phyloP scores from a whole-genome alignment of 2,329 filamentous ascomycete species.

The Cladosporium phlei region DNA sequence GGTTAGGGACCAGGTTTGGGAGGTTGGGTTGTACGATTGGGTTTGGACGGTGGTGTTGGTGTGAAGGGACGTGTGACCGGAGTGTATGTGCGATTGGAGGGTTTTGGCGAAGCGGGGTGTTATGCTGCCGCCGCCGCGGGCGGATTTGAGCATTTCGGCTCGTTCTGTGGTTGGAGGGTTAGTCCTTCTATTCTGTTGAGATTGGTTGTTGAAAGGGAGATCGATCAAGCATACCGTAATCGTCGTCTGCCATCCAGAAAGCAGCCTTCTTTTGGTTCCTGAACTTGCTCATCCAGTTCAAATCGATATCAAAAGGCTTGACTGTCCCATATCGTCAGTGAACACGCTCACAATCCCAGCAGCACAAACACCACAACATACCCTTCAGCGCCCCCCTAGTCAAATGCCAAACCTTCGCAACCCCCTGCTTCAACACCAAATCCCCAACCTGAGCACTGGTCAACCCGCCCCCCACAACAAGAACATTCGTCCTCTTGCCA shows the following conservation, averaged over 20 bases:
- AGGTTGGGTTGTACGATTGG: conserved; percentile 46
- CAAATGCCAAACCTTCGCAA: conserved; percentile 64
- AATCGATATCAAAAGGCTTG: conserved; percentile 73
- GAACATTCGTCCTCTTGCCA: conserved; percentile 53
- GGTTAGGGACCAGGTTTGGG: conserved; percentile 48
- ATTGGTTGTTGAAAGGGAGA: not conserved
- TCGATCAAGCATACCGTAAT: conserved; percentile 52
- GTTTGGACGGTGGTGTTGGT: conserved; percentile 54
- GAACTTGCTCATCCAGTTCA: conserved; percentile 79
- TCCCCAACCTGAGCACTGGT: conserved; percentile 72
- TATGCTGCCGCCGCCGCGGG: conserved; percentile 71
- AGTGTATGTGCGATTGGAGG: conserved; percentile 56
- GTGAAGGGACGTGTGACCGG: conserved; percentile 51
- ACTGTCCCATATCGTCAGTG: conserved; percentile 33
- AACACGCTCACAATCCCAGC: not conserved
- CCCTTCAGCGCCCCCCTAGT: conserved; percentile 55
- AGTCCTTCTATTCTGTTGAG: not conserved
- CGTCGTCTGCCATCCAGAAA: conserved; percentile 72
- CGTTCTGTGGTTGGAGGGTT: conserved; percentile 45
- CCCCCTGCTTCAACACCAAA: conserved; percentile 59
- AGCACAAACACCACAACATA: no score
- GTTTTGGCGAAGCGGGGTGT: conserved; percentile 64
- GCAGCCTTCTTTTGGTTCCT: conserved; percentile 70
- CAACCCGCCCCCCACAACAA: conserved; percentile 70
- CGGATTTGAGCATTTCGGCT: conserved; percentile 59